Percentiles rank a stretch among this genome's conserved stretches.
Conservation (phyloP, 352 stramenopile genomes). For the Phytophthora gonapodyides region DNA sequence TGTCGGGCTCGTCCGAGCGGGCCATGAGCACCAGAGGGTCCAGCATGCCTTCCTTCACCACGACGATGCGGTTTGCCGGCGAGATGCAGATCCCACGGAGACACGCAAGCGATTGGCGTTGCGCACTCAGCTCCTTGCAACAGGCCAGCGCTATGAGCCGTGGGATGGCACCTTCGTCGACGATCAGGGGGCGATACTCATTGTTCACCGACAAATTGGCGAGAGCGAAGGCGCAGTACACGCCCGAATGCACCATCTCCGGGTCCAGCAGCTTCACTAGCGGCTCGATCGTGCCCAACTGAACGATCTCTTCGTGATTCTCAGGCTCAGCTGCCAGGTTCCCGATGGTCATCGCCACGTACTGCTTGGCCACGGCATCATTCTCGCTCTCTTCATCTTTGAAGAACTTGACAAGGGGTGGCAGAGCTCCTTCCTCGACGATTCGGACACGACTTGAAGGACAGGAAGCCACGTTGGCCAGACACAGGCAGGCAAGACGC, state of each 20-base stretch:
- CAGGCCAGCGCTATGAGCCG: constrained; percentile 94
- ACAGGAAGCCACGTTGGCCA: constrained; percentile 95
- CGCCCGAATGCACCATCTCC: constrained; percentile 79
- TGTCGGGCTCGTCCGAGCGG: constrained; percentile 89
- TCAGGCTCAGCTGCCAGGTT: constrained; percentile 95
- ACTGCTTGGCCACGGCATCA: constrained; percentile 90
- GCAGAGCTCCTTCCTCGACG: constrained; percentile 92
- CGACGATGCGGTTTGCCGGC: constrained; percentile 82
- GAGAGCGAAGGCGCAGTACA: constrained; percentile 95
- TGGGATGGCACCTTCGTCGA: constrained; percentile 94
- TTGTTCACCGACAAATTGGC: constrained; percentile 95
- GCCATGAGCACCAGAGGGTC: constrained; percentile 97
- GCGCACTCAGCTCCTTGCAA: constrained; percentile 92
- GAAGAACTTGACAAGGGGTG: constrained; percentile 91
- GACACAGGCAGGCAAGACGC: constrained; percentile 92
- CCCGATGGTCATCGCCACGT: constrained; percentile 95
- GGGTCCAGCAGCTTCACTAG: constrained; percentile 93
- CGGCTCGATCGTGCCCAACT: constrained; percentile 87
- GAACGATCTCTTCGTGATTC: constrained; percentile 96
- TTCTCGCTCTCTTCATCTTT: constrained; percentile 87
- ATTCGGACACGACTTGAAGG: constrained; percentile 90
- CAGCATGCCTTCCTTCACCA: constrained; percentile 95
- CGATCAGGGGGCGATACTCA: constrained; percentile 91
- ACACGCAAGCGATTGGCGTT: constrained; percentile 92
- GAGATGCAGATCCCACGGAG: constrained; percentile 94